Base-by-base conservation (phyloP, 1,139 yeast species). In the Eremothecium cymbalariae region DNA sequence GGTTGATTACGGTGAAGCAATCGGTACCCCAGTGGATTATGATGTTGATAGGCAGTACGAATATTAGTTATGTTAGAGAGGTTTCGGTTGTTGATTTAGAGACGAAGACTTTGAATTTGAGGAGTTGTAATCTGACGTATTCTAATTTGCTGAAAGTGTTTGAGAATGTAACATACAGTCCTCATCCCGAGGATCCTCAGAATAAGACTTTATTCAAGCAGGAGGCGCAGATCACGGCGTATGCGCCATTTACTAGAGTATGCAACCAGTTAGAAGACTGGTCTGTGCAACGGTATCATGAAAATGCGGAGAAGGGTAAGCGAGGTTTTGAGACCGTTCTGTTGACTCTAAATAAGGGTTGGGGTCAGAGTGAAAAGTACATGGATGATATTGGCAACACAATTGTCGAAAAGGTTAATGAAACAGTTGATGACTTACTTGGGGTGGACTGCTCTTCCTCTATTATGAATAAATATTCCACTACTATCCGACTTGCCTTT, bases 201-300 rank as follows among this genome's bases (percentile, higher is more conserved):
- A 39, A 54, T 16, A 63, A 68, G 36, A 90, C 98, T 0, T 46
- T 63, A 7, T 90, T 90, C 57, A 59, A 63, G 28, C 98, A 90
- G 59, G 75, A 72, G 45, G 98, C 98, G 0, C 85, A 81, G 48
- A 84, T 90, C 47, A 79, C 88, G 1, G 95, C 97, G 0, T 81
- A 78, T 55, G 84, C 86, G 4, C 67, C 79, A 2, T 70, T 84
- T 59, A 62, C 69, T 37, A 67, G 74, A 41, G 59, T 88, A 3
- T 82, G 94, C 58, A 83, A 77, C 53, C 79, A 81, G 58, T 67
- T 90, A 43, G 98, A 90, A 57, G 93, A 84, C 32, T 90, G 95
- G 94, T 76, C 90, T 1, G 79, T 85, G 3, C 85, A 82, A 50
- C 67, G 96, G 54, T 90, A 88, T 60, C 76, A 78, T 26, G 94